These are phyloP conservation scores for Phytophthora foliorum DNA, from an alignment of 352 stramenopile genomes.

Conservation along the genomic window DNA sequence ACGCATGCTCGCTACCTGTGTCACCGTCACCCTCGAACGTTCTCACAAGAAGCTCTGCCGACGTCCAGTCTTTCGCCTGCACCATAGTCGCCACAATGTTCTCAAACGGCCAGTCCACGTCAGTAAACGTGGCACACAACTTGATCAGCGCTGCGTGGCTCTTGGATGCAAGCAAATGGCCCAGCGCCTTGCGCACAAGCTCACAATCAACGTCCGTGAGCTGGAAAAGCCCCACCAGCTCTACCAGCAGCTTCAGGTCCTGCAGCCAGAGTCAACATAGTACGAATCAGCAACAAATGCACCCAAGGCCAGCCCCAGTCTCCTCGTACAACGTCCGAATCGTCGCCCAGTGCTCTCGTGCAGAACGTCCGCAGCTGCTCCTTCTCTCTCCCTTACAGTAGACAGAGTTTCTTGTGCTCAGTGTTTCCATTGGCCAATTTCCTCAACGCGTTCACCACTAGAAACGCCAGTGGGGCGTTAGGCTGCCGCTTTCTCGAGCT, in stretches of 20 bases:
- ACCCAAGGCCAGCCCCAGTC: neutral
- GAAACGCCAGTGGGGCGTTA: constrained; percentile 59
- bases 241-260: constrained; percentile 70
- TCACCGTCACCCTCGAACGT: constrained; percentile 44
- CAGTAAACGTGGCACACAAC: constrained; percentile 45
- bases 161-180: constrained; percentile 46
- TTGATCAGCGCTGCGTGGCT: constrained; percentile 65
- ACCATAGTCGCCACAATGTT: constrained; percentile 50
- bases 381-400: constrained; percentile 37
- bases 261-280: constrained; percentile 7
- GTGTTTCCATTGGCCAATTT: constrained; percentile 31
- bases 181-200: constrained; percentile 32
- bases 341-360: constrained; percentile 19
- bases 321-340: constrained; percentile 17
- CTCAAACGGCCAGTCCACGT: constrained; percentile 45
- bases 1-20: constrained; percentile 2
- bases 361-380: constrained; percentile 47
- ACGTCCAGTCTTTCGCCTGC: constrained; percentile 67
- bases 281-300: neutral
- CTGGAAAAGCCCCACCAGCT: constrained; percentile 66
- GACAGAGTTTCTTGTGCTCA: constrained; percentile 19
- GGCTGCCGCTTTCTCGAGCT: constrained; percentile 57
- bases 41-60: constrained; percentile 57
- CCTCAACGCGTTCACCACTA: constrained; percentile 61
- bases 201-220: constrained; percentile 41